Evolutionary conservation across 176 grass and related monocot genomes (phyloP), one percentile per base, ranked within the genome.

Genomic region (Carex scoparia): DNA sequence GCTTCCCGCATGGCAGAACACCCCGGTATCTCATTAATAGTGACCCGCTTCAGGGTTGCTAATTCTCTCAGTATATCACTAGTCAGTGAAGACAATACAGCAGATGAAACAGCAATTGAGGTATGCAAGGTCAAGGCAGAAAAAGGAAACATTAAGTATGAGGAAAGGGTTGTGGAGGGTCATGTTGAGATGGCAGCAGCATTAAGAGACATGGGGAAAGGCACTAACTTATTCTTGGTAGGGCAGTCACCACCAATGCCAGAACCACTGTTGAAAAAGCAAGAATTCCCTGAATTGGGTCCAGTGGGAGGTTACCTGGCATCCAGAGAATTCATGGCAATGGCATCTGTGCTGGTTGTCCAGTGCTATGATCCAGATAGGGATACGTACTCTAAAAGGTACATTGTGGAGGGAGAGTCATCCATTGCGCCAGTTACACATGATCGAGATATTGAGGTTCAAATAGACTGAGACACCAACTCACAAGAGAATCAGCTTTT

Each of bases 311-410:
- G 62, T 54, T 83, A 68, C 44, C 27, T 83, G 37, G 33, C 80
- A 40, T 83, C 80, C 0, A 10, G 40, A 83, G 80, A 68, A 54
- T 83, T 83, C 80, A 54, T 61, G 7, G 11, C 38, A 8, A 44
- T 7, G 12, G 61, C 80, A 64, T 65, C 61, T 2, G 40, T 15
- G 0, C 23, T 83, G 10, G 80, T 83, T 53, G 27, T 83, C 5
- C 61, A 83, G 60, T 83, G 80, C 80, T 83, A 83, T 49, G 80
- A 83, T 83, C 18, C 80, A 4, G 80, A 83, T 10, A 44, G 62
- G 12, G 80, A 68, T 62, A 35, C 5, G 14, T 83, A 68, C 61
- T 83, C 80, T 1, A 83, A 83, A 68, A 16, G 62, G 19, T 55
- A 83, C 18, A 40, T 40, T 4, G 1, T 28, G 7, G 62, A 83